phyloP scores from a whole-genome alignment of 352 stramenopile species.

The Phytophthora ramorum region DNA sequence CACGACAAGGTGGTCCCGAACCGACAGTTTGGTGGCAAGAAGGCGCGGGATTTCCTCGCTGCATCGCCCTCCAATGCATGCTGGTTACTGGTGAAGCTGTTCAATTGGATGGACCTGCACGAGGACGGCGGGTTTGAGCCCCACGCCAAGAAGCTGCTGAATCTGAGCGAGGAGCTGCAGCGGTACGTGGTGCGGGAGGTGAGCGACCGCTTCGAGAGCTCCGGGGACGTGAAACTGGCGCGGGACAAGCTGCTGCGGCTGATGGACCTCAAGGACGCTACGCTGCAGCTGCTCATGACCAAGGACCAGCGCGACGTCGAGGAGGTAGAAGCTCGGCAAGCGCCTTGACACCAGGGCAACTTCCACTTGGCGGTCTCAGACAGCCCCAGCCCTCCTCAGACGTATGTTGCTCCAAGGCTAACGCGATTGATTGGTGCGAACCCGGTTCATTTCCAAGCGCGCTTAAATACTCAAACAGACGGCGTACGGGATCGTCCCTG shows the following conservation, averaged over 20 bases:
- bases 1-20: constrained; percentile 51
- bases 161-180: constrained; percentile 48
- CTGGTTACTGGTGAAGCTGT: constrained; percentile 52
- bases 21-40: constrained; percentile 44
- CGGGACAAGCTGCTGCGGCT: constrained; percentile 51
- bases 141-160: constrained; percentile 56
- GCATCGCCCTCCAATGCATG: constrained; percentile 34
- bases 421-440: constrained; percentile 37
- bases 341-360: constrained; percentile 10
- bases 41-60: constrained; percentile 45
- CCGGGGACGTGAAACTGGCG: constrained; percentile 45
- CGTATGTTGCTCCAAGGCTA: neutral
- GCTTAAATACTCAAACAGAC: constrained; percentile 21
- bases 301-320: constrained; percentile 51
- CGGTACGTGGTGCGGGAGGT: constrained; percentile 55
- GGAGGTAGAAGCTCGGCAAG: constrained; percentile 27
- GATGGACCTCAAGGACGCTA: constrained; percentile 65
- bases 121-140: constrained; percentile 54
- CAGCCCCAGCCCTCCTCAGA: constrained; percentile 3
- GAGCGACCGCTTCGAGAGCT: constrained; percentile 26
- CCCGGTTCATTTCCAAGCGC: constrained; percentile 14
- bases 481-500: neutral
- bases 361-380: constrained; percentile 3
- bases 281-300: constrained; percentile 61
- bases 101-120: constrained; percentile 68